Base-by-base conservation (phyloP, 192 early-diverging fungal genomes). In the Linnemannia schmuckeri region DNA sequence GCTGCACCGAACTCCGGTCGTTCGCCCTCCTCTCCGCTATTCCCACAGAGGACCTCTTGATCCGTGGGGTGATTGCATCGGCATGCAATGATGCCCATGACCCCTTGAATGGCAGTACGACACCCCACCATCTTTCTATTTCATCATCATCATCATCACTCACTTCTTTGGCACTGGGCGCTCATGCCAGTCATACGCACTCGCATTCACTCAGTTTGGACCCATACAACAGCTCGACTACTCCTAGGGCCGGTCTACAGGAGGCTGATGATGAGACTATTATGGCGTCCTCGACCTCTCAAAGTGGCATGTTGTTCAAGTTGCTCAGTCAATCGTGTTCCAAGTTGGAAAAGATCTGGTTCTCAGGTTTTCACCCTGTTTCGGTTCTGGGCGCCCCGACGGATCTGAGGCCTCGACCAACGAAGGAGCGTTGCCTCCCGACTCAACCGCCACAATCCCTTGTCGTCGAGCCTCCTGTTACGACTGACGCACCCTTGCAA, bases 301-400 rank as follows among this genome's bases (percentile, higher is more conserved):
- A 78, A 47, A 78, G 76, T 30, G 76, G 85, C 15, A 55, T 37
- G 9, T 33, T 87, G 8, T 42, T 87, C 13, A 70, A 27, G 17
- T 63, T 81, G 6, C 44, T 87, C 47, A 80, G 79, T 10, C 77
- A 52, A 22, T 81, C 85, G 3, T 87, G 85, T 42, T 79, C 85
- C n/a, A 87, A 78, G 33, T 40, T 87, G 71, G 75, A 81, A 61
- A 78, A 70, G 40, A 12, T 87, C 27, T 81, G 79, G 66, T 75
- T 87, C 47, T 87, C 80, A 4, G 85, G 85, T 12, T 87, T 87
- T n/a, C 80, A 81, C 22, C 85, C 85, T 42, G 47, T 87, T 20
- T 81, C 85, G 2, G 80, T 87, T 1, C 77, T 87, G 49, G 85
- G 85, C 0, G 76, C 57, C 33, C 85, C 85, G 0, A 87, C 80